Conservation (phyloP, 371 early-diverging fungal species). For the Mortierella sp. region DNA sequence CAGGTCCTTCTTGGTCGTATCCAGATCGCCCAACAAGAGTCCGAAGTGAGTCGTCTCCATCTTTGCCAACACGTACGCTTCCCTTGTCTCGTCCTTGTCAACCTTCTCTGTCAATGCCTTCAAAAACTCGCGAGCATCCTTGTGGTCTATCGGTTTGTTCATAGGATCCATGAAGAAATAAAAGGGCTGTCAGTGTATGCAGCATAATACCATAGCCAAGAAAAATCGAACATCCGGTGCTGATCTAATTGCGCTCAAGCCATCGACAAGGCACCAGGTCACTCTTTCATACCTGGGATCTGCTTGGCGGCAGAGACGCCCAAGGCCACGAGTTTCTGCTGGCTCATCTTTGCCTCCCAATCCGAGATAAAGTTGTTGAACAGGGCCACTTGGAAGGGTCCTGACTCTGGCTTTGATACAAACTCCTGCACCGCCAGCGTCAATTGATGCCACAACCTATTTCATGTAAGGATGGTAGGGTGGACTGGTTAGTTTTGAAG, state of each 20-base stretch:
- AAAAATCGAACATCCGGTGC: no score
- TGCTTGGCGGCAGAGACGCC: conserved; percentile 83
- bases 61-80: conserved; percentile 88
- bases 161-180: neutral
- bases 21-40: conserved; percentile 80
- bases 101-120: conserved; percentile 76
- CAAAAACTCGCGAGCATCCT: conserved; percentile 79
- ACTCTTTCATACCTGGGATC: conserved; percentile 71
- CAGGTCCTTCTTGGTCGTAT: conserved; percentile 84
- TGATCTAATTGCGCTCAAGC: neutral
- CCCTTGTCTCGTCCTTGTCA: conserved; percentile 73
- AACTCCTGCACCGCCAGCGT: conserved; percentile 85
- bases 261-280: neutral
- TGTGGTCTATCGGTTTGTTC: conserved; percentile 60
- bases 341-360: conserved; percentile 95
- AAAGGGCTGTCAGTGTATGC: neutral
- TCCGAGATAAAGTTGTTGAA: conserved; percentile 93
- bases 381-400: conserved; percentile 82
- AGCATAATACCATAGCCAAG: no score
- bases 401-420: conserved; percentile 82
- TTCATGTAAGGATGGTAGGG: neutral
- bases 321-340: conserved; percentile 87
- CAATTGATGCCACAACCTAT: conserved; percentile 97
- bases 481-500: neutral
- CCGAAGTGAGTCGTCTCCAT: conserved; percentile 92